phyloP scores from a whole-genome alignment of 208 protist species.

The Trypanosoma lewisi region DNA sequence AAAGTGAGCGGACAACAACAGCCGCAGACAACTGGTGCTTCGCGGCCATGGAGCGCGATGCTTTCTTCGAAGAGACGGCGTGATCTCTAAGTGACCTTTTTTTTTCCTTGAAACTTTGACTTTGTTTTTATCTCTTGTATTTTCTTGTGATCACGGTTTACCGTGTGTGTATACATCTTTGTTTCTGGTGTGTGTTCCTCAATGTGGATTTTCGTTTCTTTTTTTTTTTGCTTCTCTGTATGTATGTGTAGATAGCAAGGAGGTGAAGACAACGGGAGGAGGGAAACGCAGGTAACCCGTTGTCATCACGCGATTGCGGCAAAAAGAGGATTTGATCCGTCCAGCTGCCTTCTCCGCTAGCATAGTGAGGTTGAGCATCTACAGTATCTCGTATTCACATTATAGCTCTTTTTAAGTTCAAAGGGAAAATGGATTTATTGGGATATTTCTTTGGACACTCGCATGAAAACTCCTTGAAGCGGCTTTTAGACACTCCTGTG shows the following conservation, averaged over 20 bases:
- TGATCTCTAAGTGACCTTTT: slow-evolving; percentile 1
- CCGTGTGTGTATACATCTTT: neutral
- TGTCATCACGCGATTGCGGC: neutral
- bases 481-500: slow-evolving; percentile 64
- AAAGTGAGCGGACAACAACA: neutral
- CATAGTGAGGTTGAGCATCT: no score
- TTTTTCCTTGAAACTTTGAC: neutral
- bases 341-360: neutral
- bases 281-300: neutral
- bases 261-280: neutral
- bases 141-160: neutral
- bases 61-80: slow-evolving; percentile 4
- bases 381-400: neutral
- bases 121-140: neutral
- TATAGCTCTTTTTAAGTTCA: neutral
- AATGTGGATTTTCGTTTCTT: neutral
- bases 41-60: slow-evolving; percentile 2
- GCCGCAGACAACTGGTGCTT: neutral
- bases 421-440: slow-evolving; percentile 42
- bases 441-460: slow-evolving; percentile 39
- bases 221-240: neutral
- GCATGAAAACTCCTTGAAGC: slow-evolving; percentile 23
- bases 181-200: neutral
- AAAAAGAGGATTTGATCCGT: neutral
- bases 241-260: neutral